Evolutionary conservation across 192 early-diverging fungal species (phyloP).

Genomic region (Coemansia umbellata): DNA sequence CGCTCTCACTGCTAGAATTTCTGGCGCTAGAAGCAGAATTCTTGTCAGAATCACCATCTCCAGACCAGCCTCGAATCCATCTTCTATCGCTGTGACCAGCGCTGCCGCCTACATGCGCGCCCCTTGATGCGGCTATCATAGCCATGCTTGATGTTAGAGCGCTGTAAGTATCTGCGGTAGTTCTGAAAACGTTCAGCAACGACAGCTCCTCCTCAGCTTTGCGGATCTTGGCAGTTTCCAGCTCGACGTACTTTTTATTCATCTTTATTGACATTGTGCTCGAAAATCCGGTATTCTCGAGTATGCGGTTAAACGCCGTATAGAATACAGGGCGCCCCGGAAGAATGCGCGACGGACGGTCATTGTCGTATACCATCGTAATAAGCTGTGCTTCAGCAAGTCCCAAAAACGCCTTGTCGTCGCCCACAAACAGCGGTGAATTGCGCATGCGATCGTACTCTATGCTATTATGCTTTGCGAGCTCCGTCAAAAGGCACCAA

Average conservation of each 20-base stretch:
- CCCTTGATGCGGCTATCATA: constrained; percentile 25
- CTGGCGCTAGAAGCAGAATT: background rate
- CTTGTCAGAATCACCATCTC: background rate
- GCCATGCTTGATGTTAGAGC: constrained; percentile 33
- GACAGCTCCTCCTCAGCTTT: constrained; percentile 62
- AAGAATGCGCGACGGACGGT: constrained; percentile 74
- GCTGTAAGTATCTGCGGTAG: constrained; percentile 28
- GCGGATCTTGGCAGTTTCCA: constrained; percentile 57
- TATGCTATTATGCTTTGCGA: constrained; percentile 59
- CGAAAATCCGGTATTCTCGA: constrained; percentile 64
- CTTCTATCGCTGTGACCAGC: background rate
- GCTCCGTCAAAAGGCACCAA: constrained; percentile 76
- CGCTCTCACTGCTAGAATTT: background rate
- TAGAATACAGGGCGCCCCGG: constrained; percentile 81
- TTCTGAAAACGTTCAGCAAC: constrained; percentile 47
- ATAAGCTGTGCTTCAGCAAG: constrained; percentile 93
- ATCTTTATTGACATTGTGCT: constrained; percentile 78
- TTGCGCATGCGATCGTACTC: constrained; percentile 82
- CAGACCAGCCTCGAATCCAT: background rate
- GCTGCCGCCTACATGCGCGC: background rate
- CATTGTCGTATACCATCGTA: constrained; percentile 69
- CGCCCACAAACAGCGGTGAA: constrained; percentile 81
- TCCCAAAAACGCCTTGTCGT: constrained; percentile 70
- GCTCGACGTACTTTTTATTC: constrained; percentile 56
- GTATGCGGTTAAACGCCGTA: constrained; percentile 74